Conservation (phyloP, 345 rosid genomes). For the Lumnitzera racemosa region DNA sequence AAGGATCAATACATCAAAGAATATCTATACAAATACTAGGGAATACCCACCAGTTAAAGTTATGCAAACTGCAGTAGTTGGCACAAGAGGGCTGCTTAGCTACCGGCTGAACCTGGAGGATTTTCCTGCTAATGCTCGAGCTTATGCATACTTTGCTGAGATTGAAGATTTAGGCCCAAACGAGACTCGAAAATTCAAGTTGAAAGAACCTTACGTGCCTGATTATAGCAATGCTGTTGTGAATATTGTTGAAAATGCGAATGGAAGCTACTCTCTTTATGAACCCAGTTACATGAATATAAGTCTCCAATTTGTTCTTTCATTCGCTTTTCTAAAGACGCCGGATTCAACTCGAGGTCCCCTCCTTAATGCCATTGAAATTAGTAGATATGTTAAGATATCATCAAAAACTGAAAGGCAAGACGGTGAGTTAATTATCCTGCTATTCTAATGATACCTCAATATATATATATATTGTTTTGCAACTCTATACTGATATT, state of each 20-base stretch:
- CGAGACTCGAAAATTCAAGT: conserved; percentile 70
- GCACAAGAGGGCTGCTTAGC: conserved; percentile 60
- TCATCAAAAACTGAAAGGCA: conserved; percentile 43
- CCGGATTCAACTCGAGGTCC: conserved; percentile 83
- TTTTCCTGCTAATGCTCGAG: conserved; percentile 94
- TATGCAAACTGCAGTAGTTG: conserved; percentile 97
- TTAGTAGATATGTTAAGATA: conserved; percentile 70
- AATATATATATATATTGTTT: no score
- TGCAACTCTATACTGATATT: neutral
- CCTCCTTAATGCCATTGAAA: conserved; percentile 82
- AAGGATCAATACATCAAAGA: conserved; percentile 61
- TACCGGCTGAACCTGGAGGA: conserved; percentile 84
- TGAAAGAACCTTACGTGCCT: conserved; percentile 51
- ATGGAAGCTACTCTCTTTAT: conserved; percentile 80
- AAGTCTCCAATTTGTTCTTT: conserved; percentile 57
- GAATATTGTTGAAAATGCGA: conserved; percentile 89
- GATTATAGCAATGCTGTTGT: conserved; percentile 90
- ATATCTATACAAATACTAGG: conserved; percentile 47
- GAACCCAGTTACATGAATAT: conserved; percentile 99
- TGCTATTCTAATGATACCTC: neutral
- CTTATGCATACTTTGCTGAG: conserved; percentile 88
- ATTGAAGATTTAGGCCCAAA: conserved; percentile 66
- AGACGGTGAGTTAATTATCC: conserved; percentile 50
- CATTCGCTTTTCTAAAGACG: conserved; percentile 66
- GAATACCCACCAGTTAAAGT: conserved; percentile 97